phyloP scores from a whole-genome alignment of 2,329 filamentous ascomycete genomes.

The Aspergillus sp. region DNA sequence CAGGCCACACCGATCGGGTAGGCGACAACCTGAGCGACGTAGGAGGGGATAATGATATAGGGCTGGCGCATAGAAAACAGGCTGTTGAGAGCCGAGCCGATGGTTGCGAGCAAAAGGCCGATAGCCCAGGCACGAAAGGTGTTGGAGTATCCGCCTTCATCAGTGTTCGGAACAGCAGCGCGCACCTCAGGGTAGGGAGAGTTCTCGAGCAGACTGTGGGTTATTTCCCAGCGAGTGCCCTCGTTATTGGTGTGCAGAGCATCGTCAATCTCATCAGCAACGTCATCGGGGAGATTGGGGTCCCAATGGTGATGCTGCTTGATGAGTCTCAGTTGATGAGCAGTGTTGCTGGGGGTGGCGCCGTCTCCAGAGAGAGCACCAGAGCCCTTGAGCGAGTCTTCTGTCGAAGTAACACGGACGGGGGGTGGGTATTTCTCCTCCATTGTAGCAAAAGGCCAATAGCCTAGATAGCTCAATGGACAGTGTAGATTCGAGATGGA shows the following conservation, averaged over 20 bases:
- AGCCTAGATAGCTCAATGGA: not conserved
- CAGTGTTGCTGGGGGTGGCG: conserved; percentile 21
- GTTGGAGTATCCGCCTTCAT: conserved; percentile 64
- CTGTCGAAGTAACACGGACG: conserved; percentile 5
- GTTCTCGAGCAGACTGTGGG: conserved; percentile 63
- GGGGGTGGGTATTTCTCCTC: not conserved
- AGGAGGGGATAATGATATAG: conserved; percentile 59
- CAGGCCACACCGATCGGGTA: conserved; percentile 52
- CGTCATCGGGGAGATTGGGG: conserved; percentile 64
- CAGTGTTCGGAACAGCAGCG: conserved; percentile 64
- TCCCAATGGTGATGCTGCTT: conserved; percentile 64
- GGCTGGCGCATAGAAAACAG: conserved; percentile 59
- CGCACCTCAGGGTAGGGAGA: conserved; percentile 69
- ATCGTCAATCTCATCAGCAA: conserved; percentile 60
- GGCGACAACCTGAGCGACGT: conserved; percentile 62
- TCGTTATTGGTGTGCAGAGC: conserved; percentile 56
- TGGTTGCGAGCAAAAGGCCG: conserved; percentile 59
- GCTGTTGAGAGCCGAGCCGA: conserved; percentile 63
- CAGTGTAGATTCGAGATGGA: not conserved
- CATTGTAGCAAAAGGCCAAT: not conserved
- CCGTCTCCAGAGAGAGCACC: conserved; percentile 1
- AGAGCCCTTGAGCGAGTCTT: conserved; percentile 1
- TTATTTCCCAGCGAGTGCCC: conserved; percentile 57
- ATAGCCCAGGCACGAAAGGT: conserved; percentile 66
- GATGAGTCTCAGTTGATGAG: conserved; percentile 52